These are phyloP conservation scores for Apophysomyces elegans DNA, from an alignment of 371 early-diverging fungal genomes.

Conservation along the genomic window DNA sequence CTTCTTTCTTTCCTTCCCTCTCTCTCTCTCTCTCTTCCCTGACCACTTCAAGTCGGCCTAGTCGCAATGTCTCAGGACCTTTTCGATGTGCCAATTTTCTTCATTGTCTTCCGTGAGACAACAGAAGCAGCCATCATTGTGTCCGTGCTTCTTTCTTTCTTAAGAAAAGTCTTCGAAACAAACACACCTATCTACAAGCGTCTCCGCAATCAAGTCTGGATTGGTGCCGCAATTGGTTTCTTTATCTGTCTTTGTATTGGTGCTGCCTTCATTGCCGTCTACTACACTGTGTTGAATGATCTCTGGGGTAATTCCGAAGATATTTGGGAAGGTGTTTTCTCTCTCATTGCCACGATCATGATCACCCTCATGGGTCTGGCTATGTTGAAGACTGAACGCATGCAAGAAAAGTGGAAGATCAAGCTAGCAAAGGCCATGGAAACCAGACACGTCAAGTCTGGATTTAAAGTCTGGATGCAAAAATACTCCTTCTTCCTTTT, in stretches of 20 bases:
- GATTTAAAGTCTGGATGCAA: conserved; percentile 31
- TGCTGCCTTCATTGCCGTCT: conserved; percentile 73
- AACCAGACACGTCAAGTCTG: conserved; percentile 13
- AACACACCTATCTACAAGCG: conserved; percentile 47
- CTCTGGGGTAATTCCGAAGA: conserved; percentile 73
- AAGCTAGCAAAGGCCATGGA: conserved; percentile 65
- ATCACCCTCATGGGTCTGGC: conserved; percentile 76
- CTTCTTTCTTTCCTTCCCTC: conserved; percentile 1
- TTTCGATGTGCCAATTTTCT: conserved; percentile 82
- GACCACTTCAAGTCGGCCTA: neutral
- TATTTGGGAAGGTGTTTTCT: conserved; percentile 83
- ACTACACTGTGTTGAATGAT: conserved; percentile 61
- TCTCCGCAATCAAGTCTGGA: conserved; percentile 68
- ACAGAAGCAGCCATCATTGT: conserved; percentile 84
- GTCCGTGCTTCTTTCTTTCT: conserved; percentile 77
- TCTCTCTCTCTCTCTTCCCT: neutral
- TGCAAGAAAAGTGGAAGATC: conserved; percentile 73
- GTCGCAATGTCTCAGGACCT: conserved; percentile 37
- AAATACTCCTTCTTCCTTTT: conserved; percentile 72
- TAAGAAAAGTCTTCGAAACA: conserved; percentile 60
- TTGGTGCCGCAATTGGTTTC: conserved; percentile 66
- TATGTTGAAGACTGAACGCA: conserved; percentile 68
- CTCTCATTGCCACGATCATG: conserved; percentile 68
- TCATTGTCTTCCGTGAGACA: conserved; percentile 85
- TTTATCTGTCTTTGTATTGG: conserved; percentile 70